Percentiles rank a stretch among this genome's conserved stretches.
Evolutionary conservation across 306 rosid genomes (phyloP).

Genomic region (Purshia tridentata): DNA sequence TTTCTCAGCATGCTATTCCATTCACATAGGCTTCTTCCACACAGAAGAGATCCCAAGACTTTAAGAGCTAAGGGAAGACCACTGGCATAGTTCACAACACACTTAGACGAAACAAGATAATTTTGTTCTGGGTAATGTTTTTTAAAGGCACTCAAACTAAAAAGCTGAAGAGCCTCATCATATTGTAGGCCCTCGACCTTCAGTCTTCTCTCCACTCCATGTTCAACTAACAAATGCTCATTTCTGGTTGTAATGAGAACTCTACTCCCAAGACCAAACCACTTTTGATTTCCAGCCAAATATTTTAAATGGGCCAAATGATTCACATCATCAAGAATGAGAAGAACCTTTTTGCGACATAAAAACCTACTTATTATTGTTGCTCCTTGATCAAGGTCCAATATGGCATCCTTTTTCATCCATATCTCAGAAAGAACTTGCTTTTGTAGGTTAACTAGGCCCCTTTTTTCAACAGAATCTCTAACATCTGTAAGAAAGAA

Average conservation of each 20-base stretch:
- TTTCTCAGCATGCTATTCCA: constrained; percentile 12
- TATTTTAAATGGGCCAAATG: background rate
- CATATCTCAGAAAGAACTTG: too few species aligned
- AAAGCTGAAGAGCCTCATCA: constrained; percentile 13
- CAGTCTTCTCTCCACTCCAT: background rate
- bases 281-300: background rate
- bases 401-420: background rate
- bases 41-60: constrained; percentile 18
- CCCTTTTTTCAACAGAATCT: too few species aligned
- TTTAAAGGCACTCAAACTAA: constrained; percentile 12
- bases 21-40: background rate
- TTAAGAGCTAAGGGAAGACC: constrained; percentile 23
- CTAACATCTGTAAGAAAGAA: constrained; percentile 2
- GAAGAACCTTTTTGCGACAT: background rate
- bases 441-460: too few species aligned
- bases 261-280: constrained; percentile 23
- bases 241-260: constrained; percentile 23
- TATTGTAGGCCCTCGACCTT: constrained; percentile 6
- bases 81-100: background rate
- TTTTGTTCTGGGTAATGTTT: background rate
- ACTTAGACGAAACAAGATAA: background rate
- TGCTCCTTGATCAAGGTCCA: constrained; percentile 1
- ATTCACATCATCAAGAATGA: constrained; percentile 12
- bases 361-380: constrained; percentile 1
- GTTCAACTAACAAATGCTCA: background rate